Evolutionary conservation across 495 filamentous ascomycete genomes (phyloP).

Genomic region (Neurospora sp.): DNA sequence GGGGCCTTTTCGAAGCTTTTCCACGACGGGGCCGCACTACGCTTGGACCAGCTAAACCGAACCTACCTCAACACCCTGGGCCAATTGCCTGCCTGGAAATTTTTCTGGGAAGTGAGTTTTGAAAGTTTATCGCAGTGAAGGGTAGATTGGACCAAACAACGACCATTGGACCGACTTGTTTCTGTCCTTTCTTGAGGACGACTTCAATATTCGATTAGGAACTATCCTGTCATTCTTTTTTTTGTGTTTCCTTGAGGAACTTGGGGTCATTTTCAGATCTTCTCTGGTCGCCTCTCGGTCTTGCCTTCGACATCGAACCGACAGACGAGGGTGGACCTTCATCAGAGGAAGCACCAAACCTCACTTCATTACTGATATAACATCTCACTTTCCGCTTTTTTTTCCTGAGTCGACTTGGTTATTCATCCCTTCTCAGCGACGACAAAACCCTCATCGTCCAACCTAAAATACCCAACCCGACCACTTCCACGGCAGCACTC

Average conservation of each 20-base stretch:
- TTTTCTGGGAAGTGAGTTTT: conserved; percentile 2
- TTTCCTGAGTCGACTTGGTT: not conserved
- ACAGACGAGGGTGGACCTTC: not conserved
- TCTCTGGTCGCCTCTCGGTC: not conserved
- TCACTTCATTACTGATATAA: not conserved
- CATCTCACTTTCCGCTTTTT: not conserved
- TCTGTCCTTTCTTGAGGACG: not conserved
- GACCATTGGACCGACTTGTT: not conserved
- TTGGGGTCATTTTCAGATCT: not conserved
- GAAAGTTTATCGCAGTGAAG: not conserved
- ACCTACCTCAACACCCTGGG: not conserved
- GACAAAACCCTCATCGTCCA: not conserved
- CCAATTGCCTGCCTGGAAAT: conserved; percentile 9
- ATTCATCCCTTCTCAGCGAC: not conserved
- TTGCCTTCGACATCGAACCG: not conserved
- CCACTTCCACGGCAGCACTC: not conserved
- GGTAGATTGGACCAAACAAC: not conserved
- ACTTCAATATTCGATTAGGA: not conserved
- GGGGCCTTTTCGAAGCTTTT: not conserved
- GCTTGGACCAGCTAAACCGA: not conserved
- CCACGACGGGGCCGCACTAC: not conserved
- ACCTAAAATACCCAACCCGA: not conserved
- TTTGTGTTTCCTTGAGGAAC: not conserved
- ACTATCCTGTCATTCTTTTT: not conserved
- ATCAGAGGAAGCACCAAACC: not conserved